A percentile compares a stretch with the other conserved stretches of the same genome.
phyloP scores from a whole-genome alignment of 163 green algal genomes.

The Picocystis sp. region DNA sequence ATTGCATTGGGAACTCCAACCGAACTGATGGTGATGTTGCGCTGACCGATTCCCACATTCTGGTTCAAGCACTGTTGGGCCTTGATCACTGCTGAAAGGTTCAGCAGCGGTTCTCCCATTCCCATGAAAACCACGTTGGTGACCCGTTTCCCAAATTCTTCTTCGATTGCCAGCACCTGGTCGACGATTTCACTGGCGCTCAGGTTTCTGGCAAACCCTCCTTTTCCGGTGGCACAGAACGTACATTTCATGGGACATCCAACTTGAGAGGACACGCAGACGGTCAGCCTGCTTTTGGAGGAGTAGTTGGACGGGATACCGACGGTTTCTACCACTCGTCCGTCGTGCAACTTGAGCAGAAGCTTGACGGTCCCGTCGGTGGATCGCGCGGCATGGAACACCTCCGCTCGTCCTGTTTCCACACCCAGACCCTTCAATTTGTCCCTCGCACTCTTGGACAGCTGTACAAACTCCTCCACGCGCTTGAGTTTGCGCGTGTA shows the following conservation, averaged over 20 bases:
- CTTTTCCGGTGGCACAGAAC: constrained; percentile 95
- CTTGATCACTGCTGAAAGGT: constrained; percentile 50
- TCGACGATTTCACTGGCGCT: constrained; percentile 77
- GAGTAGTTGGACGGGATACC: constrained; percentile 21
- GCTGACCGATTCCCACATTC: constrained; percentile 42
- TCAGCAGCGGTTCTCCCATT: constrained; percentile 91
- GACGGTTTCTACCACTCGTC: constrained; percentile 62
- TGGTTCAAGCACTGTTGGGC: constrained; percentile 30
- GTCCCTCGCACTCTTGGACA: constrained; percentile 40
- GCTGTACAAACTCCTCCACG: constrained; percentile 17
- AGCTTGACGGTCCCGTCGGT: constrained; percentile 77
- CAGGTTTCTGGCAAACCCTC: constrained; percentile 87
- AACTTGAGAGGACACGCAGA: constrained; percentile 89
- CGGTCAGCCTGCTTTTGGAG: constrained; percentile 56
- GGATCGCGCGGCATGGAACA: constrained; percentile 36
- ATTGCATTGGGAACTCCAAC: constrained; percentile 89
- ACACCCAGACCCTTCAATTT: constrained; percentile 32
- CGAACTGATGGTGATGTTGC: constrained; percentile 86
- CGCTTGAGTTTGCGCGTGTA: constrained; percentile 14
- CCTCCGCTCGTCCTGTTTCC: constrained; percentile 39
- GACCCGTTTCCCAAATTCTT: constrained; percentile 45
- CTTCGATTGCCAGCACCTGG: constrained; percentile 65
- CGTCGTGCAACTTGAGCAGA: constrained; percentile 69
- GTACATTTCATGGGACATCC: constrained; percentile 91
- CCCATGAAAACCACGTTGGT: constrained; percentile 51